These are phyloP conservation scores for Dalechampia spathulata DNA, from an alignment of 441 rosid species.

Conservation along the genomic window DNA sequence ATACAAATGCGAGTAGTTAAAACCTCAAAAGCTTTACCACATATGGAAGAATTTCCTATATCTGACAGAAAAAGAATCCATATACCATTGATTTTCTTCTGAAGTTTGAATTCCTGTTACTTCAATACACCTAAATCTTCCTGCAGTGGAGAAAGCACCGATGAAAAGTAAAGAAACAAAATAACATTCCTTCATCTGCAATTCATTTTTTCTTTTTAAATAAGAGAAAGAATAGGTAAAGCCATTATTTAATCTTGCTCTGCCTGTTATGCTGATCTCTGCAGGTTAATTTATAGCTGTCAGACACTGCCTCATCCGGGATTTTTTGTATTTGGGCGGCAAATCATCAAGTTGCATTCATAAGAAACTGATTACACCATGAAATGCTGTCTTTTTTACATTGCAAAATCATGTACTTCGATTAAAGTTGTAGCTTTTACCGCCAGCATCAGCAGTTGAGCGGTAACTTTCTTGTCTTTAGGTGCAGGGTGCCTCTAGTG, in stretches of 20 bases:
- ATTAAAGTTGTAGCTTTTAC: background rate
- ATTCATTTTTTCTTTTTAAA: background rate
- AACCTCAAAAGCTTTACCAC: background rate
- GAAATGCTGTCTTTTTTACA: background rate
- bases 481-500: background rate
- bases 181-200: background rate
- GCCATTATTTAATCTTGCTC: background rate
- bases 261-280: background rate
- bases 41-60: background rate
- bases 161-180: background rate
- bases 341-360: no score
- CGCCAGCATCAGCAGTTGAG: background rate
- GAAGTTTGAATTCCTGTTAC: conserved; percentile 9
- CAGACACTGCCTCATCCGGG: background rate
- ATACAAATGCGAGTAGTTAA: background rate
- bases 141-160: background rate
- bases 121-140: background rate
- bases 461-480: background rate
- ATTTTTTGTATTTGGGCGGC: no score
- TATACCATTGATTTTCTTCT: background rate
- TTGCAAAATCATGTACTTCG: background rate
- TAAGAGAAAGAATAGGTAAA: background rate
- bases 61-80: background rate
- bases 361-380: no score
- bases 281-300: background rate